Evolutionary conservation across 768 basidiomycete species (phyloP), one percentile per base, ranked within the genome.

Genomic region (Amanita exitialis): DNA sequence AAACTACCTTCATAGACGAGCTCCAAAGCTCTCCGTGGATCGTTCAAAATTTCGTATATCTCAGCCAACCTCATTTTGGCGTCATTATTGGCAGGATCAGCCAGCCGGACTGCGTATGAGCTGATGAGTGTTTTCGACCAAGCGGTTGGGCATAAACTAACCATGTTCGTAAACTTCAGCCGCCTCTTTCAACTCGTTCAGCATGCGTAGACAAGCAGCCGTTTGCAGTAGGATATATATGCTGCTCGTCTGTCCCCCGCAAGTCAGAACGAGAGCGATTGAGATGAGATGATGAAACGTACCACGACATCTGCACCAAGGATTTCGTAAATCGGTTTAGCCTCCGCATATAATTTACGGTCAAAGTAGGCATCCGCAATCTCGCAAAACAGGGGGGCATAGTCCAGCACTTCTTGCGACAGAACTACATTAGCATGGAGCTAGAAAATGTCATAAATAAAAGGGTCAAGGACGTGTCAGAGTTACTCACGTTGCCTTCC

Each of bases 1-100:
- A 30, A 45, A 15, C n/a, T 53, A 90, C 93, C 90, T 78, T 92
- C 78, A 47, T 84, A 83, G 12, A 94, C 86, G 0, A 96, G 67
- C 6, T 87, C 82, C 0, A 96, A 72, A 0, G 95, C 95, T 60
- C 85, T 85, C 13, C 81, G 72, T 1, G 86, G 82, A 55, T 92
- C 80, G 39, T 86, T 82, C 56, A 85, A 67, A 9, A 89, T 81
- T 64, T 99, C 95, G 56, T 91, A 90, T 12, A 93, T 79, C 56
- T 89, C 89, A 0, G 94, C 95, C 0, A 97, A 75, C 55, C 89
- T 86, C 77, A 94, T 83, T 64, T 91, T 92, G 23, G 83, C 85
- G 25, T 93, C 88, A 58, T 82, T 79, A 57, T 90, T 78, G 0
- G 75, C 73, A 0, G 90, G 83, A 61, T 93, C 87, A 1, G 78